Conservation (phyloP, 1,139 yeast species). For the Petasospora fabianii region DNA sequence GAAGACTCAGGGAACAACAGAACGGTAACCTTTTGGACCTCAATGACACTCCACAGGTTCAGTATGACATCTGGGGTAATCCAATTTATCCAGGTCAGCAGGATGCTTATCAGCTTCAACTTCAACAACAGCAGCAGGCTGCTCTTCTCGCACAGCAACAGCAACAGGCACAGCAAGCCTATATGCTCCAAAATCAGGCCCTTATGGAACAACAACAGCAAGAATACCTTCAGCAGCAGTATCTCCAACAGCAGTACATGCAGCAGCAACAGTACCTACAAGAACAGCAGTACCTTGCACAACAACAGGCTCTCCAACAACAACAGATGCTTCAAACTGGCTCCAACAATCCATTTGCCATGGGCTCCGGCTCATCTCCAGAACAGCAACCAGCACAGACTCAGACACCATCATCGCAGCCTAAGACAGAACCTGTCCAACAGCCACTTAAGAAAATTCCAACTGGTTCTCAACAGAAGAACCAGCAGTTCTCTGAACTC, state of each 20-base stretch:
- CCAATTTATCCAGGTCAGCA: conserved; percentile 46
- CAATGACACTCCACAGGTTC: conserved; percentile 42
- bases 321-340: conserved; percentile 52
- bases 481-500: conserved; percentile 64
- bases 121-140: conserved; percentile 27
- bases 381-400: conserved; percentile 30
- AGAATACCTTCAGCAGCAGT: conserved; percentile 32
- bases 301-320: conserved; percentile 23
- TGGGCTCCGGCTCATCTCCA: conserved; percentile 31
- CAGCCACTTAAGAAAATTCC: conserved; percentile 38
- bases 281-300: conserved; percentile 20
- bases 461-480: conserved; percentile 45
- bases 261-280: conserved; percentile 32
- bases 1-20: conserved; percentile 46
- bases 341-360: conserved; percentile 87
- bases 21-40: conserved; percentile 53
- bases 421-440: conserved; percentile 30
- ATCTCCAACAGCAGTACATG: conserved; percentile 27
- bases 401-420: conserved; percentile 33
- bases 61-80: conserved; percentile 75
- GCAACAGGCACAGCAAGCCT: conserved; percentile 21
- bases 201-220: conserved; percentile 29
- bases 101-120: conserved; percentile 15
- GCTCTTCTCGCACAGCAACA: conserved; percentile 34
- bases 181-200: conserved; percentile 30